Base-by-base conservation (phyloP, 768 basidiomycete genomes). In the Xerocomus potaroensis region DNA sequence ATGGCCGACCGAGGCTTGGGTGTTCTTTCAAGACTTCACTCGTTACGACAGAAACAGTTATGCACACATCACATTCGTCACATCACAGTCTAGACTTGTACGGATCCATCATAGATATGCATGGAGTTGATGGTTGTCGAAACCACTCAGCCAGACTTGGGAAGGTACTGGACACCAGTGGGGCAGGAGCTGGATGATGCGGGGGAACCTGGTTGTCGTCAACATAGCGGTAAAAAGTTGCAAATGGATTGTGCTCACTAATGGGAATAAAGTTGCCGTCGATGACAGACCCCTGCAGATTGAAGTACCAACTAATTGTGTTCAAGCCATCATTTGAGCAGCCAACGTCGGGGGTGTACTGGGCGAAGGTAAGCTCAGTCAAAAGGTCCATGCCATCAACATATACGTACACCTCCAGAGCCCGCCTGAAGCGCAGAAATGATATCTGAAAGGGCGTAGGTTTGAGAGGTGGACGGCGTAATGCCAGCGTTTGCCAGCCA, bases 401-500 rank as follows among this genome's bases (percentile, higher is more conserved):
- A 29, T 31, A 21, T 34, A 60, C 54, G 47, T 59, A 61, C 46
- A 31, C 79, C 83, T 24, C 77, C 81, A 5, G 76, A 77, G 27
- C 72, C 79, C 10, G 66, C 45, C 61, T 76, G 70, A 39, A 89
- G 67, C 3, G 84, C 86, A 30, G 72, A 59, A 10, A 72, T 71
- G 37, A 88, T 58, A 9, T 71, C 58, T 12, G 77, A 67, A 15
- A 86, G 72, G 0, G 78, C 78, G 61, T 80, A 81, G 0, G 84
- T 86, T 54, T 66, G 60, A 49, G 64, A 69, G 3, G 70, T 66
- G n/a, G 75, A 76, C 11, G 91, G 91, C 3, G 76, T 78, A 55
- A 92, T 91, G 21, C 87, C 87, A n/a, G 75, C 81, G 18, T 75
- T 67, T 12, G 71, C 67, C 32, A 92, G 80, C 79, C 79, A 89